Evolutionary conservation across 2,329 filamentous ascomycete species (phyloP).

Genomic region (Apiospora pterosperma): DNA sequence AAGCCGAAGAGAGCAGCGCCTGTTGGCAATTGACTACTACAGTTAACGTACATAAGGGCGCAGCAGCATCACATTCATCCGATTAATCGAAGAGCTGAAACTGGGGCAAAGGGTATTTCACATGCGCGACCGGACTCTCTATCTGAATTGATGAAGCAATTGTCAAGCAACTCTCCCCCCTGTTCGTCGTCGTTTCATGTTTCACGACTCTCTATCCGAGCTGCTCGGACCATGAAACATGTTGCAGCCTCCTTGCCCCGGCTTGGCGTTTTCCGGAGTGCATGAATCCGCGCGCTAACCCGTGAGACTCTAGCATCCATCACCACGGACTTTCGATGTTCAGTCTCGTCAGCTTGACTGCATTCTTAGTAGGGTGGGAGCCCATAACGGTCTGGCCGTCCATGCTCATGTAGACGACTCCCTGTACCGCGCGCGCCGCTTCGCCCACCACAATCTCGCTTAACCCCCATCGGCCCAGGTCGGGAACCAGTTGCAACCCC

Average conservation of each 20-base stretch:
- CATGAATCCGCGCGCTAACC: neutral
- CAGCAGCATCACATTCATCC: neutral
- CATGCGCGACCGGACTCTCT: neutral
- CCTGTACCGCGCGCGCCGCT: neutral
- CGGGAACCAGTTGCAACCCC: neutral
- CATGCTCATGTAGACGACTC: slow-evolving; percentile 1
- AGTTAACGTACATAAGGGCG: neutral
- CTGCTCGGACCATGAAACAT: neutral
- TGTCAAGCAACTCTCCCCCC: too few relatives aligned
- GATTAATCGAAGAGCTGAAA: neutral
- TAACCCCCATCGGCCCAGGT: neutral
- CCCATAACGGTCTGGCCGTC: neutral
- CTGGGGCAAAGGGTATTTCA: neutral
- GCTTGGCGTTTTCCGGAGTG: neutral
- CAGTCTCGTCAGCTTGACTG: neutral
- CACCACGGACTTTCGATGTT: neutral
- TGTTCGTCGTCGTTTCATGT: neutral
- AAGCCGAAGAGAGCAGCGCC: neutral
- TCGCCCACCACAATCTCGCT: neutral
- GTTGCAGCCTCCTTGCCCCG: neutral
- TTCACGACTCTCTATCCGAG: neutral
- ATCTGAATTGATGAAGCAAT: neutral
- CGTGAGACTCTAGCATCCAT: neutral
- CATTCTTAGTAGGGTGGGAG: neutral
- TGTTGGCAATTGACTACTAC: neutral